Evolutionary conservation across 495 filamentous ascomycete species (phyloP).

Genomic region (Xylaria acuta): DNA sequence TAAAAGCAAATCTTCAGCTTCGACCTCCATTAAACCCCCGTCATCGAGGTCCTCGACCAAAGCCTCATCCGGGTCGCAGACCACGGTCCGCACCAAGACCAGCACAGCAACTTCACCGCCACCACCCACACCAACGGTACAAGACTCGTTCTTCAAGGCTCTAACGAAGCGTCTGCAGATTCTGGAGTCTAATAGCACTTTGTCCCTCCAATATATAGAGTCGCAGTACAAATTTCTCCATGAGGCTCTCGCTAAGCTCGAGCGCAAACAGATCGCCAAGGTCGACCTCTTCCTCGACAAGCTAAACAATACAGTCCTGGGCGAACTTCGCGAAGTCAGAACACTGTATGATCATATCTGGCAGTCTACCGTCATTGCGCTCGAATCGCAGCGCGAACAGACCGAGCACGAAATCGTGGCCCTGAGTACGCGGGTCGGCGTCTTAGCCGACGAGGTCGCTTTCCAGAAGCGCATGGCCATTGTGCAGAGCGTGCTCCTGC

Average conservation of each 20-base stretch:
- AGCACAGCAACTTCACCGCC: slow-evolving; percentile 59
- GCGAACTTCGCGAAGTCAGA: slow-evolving; percentile 78
- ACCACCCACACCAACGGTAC: slow-evolving; percentile 77
- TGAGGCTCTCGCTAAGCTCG: slow-evolving; percentile 88
- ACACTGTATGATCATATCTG: slow-evolving; percentile 94
- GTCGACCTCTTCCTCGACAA: slow-evolving; percentile 80
- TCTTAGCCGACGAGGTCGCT: slow-evolving; percentile 91
- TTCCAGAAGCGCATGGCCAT: slow-evolving; percentile 96
- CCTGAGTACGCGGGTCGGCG: slow-evolving; percentile 77
- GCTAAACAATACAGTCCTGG: slow-evolving; percentile 85
- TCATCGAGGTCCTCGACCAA: slow-evolving; percentile 29
- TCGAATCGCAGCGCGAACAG: slow-evolving; percentile 84
- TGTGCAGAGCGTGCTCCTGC: slow-evolving; percentile 82
- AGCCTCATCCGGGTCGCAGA: slow-evolving; percentile 33
- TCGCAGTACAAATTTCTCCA: slow-evolving; percentile 91
- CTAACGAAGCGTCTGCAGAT: slow-evolving; percentile 89
- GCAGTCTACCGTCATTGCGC: slow-evolving; percentile 91
- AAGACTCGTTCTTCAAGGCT: slow-evolving; percentile 97
- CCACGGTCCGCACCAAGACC: slow-evolving; percentile 48
- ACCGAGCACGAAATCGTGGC: slow-evolving; percentile 81
- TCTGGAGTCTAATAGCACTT: slow-evolving; percentile 88
- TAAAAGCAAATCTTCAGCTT: slow-evolving; percentile 32
- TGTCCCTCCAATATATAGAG: slow-evolving; percentile 96
- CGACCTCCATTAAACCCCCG: slow-evolving; percentile 37
- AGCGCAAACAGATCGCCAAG: slow-evolving; percentile 84